Evolutionary conservation across 768 basidiomycete genomes (phyloP).

Genomic region (Phaffia tasmanica): DNA sequence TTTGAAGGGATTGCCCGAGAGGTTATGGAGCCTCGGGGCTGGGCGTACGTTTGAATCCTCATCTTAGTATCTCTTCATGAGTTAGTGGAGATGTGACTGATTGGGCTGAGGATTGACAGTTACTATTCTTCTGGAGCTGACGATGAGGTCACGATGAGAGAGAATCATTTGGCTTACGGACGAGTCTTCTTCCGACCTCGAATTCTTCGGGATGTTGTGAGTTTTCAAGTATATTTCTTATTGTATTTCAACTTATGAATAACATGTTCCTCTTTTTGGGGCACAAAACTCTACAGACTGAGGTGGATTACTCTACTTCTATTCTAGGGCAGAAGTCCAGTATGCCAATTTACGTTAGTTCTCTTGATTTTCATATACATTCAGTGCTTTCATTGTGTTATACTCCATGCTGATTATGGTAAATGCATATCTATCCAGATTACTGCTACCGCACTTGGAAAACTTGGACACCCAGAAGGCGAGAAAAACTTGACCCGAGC

Average conservation of each 20-base stretch:
- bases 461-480: constrained; percentile 86
- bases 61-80: background rate
- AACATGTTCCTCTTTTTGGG: no score
- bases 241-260: no score
- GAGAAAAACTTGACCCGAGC: constrained; percentile 83
- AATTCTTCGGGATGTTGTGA: constrained; percentile 8
- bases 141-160: constrained; percentile 24
- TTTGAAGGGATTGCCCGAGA: background rate
- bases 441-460: constrained; percentile 80
- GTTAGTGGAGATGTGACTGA: background rate
- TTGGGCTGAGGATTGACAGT: background rate
- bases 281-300: constrained; percentile 1
- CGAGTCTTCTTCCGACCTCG: constrained; percentile 13
- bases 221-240: no score
- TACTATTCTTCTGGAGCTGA: constrained; percentile 14
- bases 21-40: constrained; percentile 1
- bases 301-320: constrained; percentile 4
- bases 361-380: constrained; percentile 29
- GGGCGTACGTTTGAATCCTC: background rate
- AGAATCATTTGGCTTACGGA: constrained; percentile 17
- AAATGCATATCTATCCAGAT: constrained; percentile 30
- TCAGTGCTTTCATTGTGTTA: background rate
- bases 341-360: constrained; percentile 69
- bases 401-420: background rate
- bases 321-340: constrained; percentile 13